Base-by-base conservation (phyloP, 495 filamentous ascomycete species). In the Cairneyella variabilis region DNA sequence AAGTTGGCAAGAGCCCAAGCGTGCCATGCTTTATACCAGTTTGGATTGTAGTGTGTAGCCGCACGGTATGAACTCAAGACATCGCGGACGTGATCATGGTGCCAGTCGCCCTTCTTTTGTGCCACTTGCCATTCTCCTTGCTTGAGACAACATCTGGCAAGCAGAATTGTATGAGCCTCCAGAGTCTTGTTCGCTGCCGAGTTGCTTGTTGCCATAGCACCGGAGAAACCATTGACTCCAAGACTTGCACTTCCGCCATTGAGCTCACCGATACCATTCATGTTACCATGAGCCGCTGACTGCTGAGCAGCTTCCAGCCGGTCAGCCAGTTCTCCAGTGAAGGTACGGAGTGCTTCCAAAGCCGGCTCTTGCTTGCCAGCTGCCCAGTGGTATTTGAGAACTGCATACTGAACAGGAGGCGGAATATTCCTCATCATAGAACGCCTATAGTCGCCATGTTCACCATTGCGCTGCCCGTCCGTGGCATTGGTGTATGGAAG, bases 1-100 rank as follows among this genome's bases (percentile, higher is more conserved):
- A 97, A 99, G 66, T 99, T 99, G 16, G 95, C 93, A 37, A 97
- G 72, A n/a, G 93, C 93, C 93, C 95, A 99, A 3, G 93, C 84
- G 66, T 99, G 93, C 93, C 93, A 99, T 17, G 93, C 93, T 69
- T 97, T 99, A 70, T 99, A 97, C 77, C 91, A 99, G 49, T 86
- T 83, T 40, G 85, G 83, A 58, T 97, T 89, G 70, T 95, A 96
- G 21, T 87, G 82, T 0, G 93, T 97, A 7, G 93, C 93, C 43
- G 90, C 86, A 16, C 83, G 80, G 69, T 97, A 99, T 7, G 93
- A 89, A 30, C 79, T 75, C 18, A 99, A 77, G 40, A 97, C 88
- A 7, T 88, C 85, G 30, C 81, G 75, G 26, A 85, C 83, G 62
- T 89, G 83, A 12, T 87, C 83, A 41, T 88, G 76, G 37, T 84